Base-by-base conservation (phyloP, 2,329 filamentous ascomycete genomes). In the Paraconiothyrium sp. region DNA sequence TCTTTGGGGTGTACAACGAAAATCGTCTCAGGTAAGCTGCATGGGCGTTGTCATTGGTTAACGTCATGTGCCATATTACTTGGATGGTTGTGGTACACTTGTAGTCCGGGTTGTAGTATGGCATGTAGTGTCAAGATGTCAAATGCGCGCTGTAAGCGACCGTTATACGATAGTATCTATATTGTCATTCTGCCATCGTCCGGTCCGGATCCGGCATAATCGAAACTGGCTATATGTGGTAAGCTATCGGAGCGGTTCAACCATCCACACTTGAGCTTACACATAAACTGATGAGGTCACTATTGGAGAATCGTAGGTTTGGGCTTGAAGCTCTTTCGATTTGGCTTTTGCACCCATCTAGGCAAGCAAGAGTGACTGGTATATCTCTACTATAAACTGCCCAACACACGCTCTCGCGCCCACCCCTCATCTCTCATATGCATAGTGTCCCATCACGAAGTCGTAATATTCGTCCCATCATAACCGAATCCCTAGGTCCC, bases 401-500 rank as follows among this genome's bases (percentile, higher is more conserved):
- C 66, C 62, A 63, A 59, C 48, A 27, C 60, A 57, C 71, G 61
- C 24, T 32, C 48, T 52, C 44, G 54, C 50, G 44, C 41, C 51
- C 64, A 68, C 72, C 69, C 67, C 64, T 68, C 65, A 69, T 73
- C 68, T 67, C 64, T 69, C 68, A 61, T 71, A 67, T 63, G 68
- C 70, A 66, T 72, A 44, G 16, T 34, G 62, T 62, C 54, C 65
- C 68, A 66, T 73, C 61, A 68, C 72, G 67, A 70, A 67, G 54
- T 75, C 71, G 64, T 74, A 72, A 74, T 62, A 68, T 64, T 75
- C 73, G 72, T 75, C 71, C 72, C 70, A 69, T 74, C 72, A 67
- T 75, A 70, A 75, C 61, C 67, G 59, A 63, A 68, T 62, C 57
- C 44, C 61, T 65, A 65, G 55, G 54, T 55, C 51, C 60, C 61